These are phyloP conservation scores for Fonsecaea multimorphosa DNA, from an alignment of 2,329 filamentous ascomycete genomes.

Conservation along the genomic window DNA sequence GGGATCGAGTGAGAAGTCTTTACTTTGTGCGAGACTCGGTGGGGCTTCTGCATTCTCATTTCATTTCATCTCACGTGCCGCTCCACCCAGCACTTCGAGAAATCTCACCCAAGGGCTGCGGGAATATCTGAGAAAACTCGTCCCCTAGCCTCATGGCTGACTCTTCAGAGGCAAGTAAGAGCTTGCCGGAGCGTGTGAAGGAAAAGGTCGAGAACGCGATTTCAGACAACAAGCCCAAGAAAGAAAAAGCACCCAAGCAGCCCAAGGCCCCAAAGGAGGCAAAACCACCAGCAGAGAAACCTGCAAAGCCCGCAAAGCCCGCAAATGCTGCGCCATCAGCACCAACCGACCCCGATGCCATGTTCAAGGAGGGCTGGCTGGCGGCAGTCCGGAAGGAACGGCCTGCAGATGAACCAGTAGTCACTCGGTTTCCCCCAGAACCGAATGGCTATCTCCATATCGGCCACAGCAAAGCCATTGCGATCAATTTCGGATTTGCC, in stretches of 20 bases:
- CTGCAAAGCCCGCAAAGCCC: slow-evolving; percentile 41
- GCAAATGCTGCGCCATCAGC: slow-evolving; percentile 41
- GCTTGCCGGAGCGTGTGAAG: slow-evolving; percentile 45
- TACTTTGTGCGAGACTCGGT: slow-evolving; percentile 3
- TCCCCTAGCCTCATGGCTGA: slow-evolving; percentile 33
- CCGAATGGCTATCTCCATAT: slow-evolving; percentile 95
- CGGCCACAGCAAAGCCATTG: slow-evolving; percentile 93
- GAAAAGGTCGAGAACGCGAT: slow-evolving; percentile 43
- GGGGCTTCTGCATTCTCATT: neutral
- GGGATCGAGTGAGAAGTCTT: neutral
- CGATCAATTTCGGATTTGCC: slow-evolving; percentile 95
- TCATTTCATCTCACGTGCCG: slow-evolving; percentile 20
- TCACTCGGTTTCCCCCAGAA: slow-evolving; percentile 80
- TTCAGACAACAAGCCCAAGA: slow-evolving; percentile 42
- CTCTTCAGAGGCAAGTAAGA: slow-evolving; percentile 28
- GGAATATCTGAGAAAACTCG: neutral
- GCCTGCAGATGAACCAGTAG: slow-evolving; percentile 58
- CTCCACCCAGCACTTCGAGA: neutral
- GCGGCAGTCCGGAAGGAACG: slow-evolving; percentile 73
- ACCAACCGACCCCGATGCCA: slow-evolving; percentile 61
- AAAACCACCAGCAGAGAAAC: slow-evolving; percentile 40
- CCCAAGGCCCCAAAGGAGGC: slow-evolving; percentile 44
- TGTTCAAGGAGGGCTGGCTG: slow-evolving; percentile 82
- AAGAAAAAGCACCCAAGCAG: slow-evolving; percentile 49
- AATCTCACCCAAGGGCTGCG: neutral